Evolutionary conservation across 2,329 filamentous ascomycete genomes (phyloP).

Genomic region (Aspergillus sp.): DNA sequence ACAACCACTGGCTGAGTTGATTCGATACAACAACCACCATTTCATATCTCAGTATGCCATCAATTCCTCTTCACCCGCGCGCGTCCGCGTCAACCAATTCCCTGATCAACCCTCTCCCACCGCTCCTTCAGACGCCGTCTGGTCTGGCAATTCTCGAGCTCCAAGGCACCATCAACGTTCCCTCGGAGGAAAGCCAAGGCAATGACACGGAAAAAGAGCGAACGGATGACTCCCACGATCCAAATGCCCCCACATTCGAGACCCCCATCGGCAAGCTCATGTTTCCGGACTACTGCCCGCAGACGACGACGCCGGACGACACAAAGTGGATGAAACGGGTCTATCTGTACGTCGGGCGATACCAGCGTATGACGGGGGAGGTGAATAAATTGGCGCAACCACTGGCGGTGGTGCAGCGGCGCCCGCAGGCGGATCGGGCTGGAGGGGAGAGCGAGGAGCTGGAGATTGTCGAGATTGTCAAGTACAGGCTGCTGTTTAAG

Average conservation of each 20-base stretch:
- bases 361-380: constrained; percentile 86
- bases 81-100: constrained; percentile 11
- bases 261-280: constrained; percentile 68
- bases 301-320: constrained; percentile 46
- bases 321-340: constrained; percentile 86
- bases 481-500: constrained; percentile 82
- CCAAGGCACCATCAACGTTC: constrained; percentile 83
- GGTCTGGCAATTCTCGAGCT: constrained; percentile 89
- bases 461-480: constrained; percentile 83
- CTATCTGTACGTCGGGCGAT: constrained; percentile 81
- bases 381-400: constrained; percentile 80
- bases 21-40: not conserved
- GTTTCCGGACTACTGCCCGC: constrained; percentile 70
- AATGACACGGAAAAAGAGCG: constrained; percentile 24
- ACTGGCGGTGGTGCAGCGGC: constrained; percentile 71
- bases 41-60: constrained; percentile 34
- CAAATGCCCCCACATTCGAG: constrained; percentile 25
- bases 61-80: constrained; percentile 37
- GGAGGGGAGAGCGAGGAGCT: constrained; percentile 43
- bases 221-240: constrained; percentile 8
- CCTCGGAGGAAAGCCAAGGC: constrained; percentile 40
- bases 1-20: too few relatives aligned
- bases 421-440: constrained; percentile 23
- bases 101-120: constrained; percentile 63
- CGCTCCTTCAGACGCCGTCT: constrained; percentile 81